A percentile compares a stretch with the other conserved stretches of the same genome.
Evolutionary conservation across 129 eudicot genomes (phyloP).

Genomic region (Chrysanthemum seticuspe): DNA sequence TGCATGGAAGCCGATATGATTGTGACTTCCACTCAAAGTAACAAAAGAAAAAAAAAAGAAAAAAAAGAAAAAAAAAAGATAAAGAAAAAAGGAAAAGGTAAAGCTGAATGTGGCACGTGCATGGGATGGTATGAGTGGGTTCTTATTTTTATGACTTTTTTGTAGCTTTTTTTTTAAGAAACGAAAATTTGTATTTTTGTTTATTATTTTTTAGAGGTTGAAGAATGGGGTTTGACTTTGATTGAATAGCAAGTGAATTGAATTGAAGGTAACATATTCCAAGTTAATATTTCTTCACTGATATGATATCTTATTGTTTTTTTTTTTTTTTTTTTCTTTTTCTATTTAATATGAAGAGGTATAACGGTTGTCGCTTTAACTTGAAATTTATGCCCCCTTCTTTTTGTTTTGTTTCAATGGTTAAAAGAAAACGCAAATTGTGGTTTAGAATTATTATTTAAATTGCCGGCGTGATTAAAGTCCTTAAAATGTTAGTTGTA

Average conservation of each 20-base stretch:
- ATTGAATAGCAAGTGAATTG: constrained; percentile 24
- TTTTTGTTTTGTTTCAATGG: background rate
- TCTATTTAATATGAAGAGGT: background rate
- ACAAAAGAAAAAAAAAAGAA: background rate
- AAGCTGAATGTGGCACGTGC: constrained; percentile 40
- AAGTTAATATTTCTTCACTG: constrained; percentile 19
- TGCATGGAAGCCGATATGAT: constrained; percentile 85
- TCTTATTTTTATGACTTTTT: constrained; percentile 29
- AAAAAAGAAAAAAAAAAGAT: background rate
- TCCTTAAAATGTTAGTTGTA: too few species aligned
- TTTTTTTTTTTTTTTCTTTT: background rate
- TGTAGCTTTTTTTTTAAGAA: constrained; percentile 15
- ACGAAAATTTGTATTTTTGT: constrained; percentile 31
- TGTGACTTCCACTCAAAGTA: constrained; percentile 36
- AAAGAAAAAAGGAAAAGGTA: constrained; percentile 30
- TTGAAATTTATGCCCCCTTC: background rate
- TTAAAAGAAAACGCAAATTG: background rate
- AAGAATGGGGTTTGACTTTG: constrained; percentile 45
- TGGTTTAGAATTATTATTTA: background rate
- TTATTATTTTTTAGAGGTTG: constrained; percentile 28
- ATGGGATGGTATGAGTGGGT: constrained; percentile 38
- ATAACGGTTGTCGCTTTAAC: constrained; percentile 1
- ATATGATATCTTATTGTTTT: background rate
- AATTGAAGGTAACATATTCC: constrained; percentile 29
- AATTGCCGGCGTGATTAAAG: background rate